A percentile compares a stretch with the other conserved stretches of the same genome.
phyloP scores from a whole-genome alignment of 768 basidiomycete genomes.

The Phaeotremella skinneri region DNA sequence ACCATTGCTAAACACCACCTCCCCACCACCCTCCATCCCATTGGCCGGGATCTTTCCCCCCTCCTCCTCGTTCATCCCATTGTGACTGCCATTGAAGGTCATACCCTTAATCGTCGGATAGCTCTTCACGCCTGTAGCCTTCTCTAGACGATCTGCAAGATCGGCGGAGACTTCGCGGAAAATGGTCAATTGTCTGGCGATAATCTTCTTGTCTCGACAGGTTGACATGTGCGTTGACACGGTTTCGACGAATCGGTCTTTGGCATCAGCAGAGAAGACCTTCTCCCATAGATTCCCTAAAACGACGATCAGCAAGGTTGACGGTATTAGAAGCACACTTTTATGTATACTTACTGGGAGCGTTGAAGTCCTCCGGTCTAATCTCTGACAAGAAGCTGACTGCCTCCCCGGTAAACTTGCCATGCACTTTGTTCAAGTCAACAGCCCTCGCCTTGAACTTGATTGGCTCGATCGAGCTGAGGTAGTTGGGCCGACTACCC shows the following conservation, averaged over 20 bases:
- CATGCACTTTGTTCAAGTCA: conserved; percentile 55
- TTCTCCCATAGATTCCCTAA: conserved; percentile 51
- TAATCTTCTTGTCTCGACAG: conserved; percentile 43
- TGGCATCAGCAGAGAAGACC: conserved; percentile 51
- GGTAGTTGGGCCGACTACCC: conserved; percentile 82
- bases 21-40: conserved; percentile 26
- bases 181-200: conserved; percentile 54
- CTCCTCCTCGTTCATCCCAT: conserved; percentile 33
- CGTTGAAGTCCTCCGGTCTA: conserved; percentile 66
- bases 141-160: conserved; percentile 74
- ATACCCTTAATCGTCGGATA: conserved; percentile 30
- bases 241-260: conserved; percentile 52
- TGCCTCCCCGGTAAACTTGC: conserved; percentile 70
- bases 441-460: conserved; percentile 57
- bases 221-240: conserved; percentile 52
- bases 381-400: conserved; percentile 59
- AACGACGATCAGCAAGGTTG: too few species aligned
- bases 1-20: conserved; percentile 29
- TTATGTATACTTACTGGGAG: conserved; percentile 4
- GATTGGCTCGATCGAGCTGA: conserved; percentile 70
- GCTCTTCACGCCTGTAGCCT: conserved; percentile 60
- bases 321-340: too few species aligned
- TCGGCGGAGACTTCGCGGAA: conserved; percentile 76
- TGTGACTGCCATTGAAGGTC: conserved; percentile 44
- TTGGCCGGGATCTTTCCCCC: conserved; percentile 38